Evolutionary conservation across 1,284 basidiomycete genomes (phyloP).

Genomic region (Paramarasmius palmivorus): DNA sequence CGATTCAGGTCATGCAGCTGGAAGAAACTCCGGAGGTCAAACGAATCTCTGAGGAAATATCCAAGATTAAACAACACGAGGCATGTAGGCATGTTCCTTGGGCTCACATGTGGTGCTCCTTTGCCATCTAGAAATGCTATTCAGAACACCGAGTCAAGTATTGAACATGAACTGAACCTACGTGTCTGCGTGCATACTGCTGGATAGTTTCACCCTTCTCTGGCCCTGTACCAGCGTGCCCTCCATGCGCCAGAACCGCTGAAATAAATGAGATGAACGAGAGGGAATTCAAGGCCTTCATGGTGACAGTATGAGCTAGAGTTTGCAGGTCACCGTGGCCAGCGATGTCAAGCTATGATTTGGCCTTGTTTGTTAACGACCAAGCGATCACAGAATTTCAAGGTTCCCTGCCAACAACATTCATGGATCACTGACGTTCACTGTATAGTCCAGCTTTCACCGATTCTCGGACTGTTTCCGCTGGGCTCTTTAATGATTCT

Average conservation of each 20-base stretch:
- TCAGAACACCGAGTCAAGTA: slow-evolving; percentile 15
- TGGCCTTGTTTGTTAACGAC: background rate
- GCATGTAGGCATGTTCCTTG: background rate
- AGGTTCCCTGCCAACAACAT: too few relatives aligned
- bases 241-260: slow-evolving; percentile 41
- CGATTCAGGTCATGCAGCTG: slow-evolving; percentile 90
- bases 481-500: too few relatives aligned
- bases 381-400: too few relatives aligned
- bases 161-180: slow-evolving; percentile 28
- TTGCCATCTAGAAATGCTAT: slow-evolving; percentile 63
- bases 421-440: background rate
- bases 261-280: slow-evolving; percentile 12
- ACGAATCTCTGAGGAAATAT: slow-evolving; percentile 66
- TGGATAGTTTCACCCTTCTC: slow-evolving; percentile 45
- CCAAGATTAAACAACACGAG: slow-evolving; percentile 4
- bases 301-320: background rate
- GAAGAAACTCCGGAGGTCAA: slow-evolving; percentile 81
- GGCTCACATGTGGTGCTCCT: slow-evolving; percentile 80
- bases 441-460: too few relatives aligned
- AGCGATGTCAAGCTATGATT: background rate
- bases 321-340: background rate
- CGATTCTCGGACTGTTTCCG: too few relatives aligned
- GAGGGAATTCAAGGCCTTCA: slow-evolving; percentile 11
- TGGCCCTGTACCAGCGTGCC: slow-evolving; percentile 37
- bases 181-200: slow-evolving; percentile 66